Base-by-base conservation (phyloP, 192 early-diverging fungal genomes). In the Podila verticillata region DNA sequence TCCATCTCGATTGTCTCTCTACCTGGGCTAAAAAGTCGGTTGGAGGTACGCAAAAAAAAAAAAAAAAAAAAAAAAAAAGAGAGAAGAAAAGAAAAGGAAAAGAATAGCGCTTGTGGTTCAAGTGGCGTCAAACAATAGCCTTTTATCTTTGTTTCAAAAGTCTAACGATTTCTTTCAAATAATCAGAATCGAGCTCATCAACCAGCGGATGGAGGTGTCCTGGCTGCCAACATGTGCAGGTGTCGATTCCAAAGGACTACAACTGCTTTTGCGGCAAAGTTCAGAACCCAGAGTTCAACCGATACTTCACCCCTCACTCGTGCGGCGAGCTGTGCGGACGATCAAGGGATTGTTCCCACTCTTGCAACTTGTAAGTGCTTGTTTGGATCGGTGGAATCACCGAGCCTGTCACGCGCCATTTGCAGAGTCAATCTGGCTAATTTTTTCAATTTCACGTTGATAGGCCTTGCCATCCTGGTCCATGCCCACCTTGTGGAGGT, bases 401-500 rank as follows among this genome's bases (percentile, higher is more conserved):
- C 26, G 48, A 44, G 12, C 15, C 22, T 30, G n/a, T 63, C 15
- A 19, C 15, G 15, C 31, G 12, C 19, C 36, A 13, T 39, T 39
- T 39, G 2, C 10, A 44, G 3, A 15, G 12, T 44, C 39, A 15
- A 44, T 31, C 49, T 19, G 62, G 20, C 47, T 61, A 3, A 3
- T 22, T 24, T 12, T n/a, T 26, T 39, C 29, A 19, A 19, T 4
- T 26, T 48, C 57, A 44, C 35, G 36, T 13, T 62, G 13, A 44
- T 66, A 89, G 89, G 7, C 91, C 89, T 24, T 97, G 97, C 71
- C 97, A 97, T 86, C 96, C 97, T 17, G 96, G 97, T 5, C 97
- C 97, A 13, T 98, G 96, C 64, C 92, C 94, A 54, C 95, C 96
- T 4, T 99, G 97, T 82, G 89, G 93, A 26, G 86, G 90, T 10